Conservation (phyloP, 805 yeast genomes). For the Yarrowia divulgata region DNA sequence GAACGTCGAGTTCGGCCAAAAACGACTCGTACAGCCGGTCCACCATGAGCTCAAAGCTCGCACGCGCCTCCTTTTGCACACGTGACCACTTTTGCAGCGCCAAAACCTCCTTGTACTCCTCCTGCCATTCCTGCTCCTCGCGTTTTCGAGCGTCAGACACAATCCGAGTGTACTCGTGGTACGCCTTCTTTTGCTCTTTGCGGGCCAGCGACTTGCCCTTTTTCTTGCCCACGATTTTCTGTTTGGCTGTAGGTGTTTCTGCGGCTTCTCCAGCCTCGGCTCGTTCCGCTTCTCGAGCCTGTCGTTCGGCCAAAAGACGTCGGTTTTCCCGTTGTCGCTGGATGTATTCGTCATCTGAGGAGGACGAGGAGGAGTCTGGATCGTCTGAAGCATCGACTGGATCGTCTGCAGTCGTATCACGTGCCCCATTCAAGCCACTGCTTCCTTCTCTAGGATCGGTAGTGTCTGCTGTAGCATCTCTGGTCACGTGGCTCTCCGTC, state of each 20-base stretch:
- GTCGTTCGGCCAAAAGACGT: slow-evolving; percentile 16
- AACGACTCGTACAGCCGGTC: slow-evolving; percentile 20
- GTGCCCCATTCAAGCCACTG: no score
- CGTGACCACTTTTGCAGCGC: slow-evolving; percentile 8
- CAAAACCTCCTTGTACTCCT: slow-evolving; percentile 27
- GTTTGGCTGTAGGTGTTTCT: not conserved
- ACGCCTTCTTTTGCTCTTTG: slow-evolving; percentile 35
- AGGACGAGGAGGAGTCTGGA: no score
- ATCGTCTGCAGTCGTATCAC: no score
- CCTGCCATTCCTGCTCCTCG: slow-evolving; percentile 36
- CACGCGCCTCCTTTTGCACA: slow-evolving; percentile 1
- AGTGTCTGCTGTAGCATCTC: no score
- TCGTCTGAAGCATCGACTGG: no score
- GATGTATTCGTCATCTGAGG: slow-evolving; percentile 11
- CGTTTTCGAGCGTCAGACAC: slow-evolving; percentile 20
- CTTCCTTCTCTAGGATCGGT: not conserved
- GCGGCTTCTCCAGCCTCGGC: not conserved
- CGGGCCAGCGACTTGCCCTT: slow-evolving; percentile 38
- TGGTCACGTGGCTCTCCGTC: no score
- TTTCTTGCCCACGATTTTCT: slow-evolving; percentile 38
- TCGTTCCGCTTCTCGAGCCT: slow-evolving; percentile 21
- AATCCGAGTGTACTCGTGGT: slow-evolving; percentile 37
- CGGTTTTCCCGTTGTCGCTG: slow-evolving; percentile 14
- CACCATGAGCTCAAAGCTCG: slow-evolving; percentile 2
- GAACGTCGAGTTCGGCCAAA: slow-evolving; percentile 4